phyloP scores from a whole-genome alignment of 2,329 filamentous ascomycete species.

The Fusarium veterinarium region DNA sequence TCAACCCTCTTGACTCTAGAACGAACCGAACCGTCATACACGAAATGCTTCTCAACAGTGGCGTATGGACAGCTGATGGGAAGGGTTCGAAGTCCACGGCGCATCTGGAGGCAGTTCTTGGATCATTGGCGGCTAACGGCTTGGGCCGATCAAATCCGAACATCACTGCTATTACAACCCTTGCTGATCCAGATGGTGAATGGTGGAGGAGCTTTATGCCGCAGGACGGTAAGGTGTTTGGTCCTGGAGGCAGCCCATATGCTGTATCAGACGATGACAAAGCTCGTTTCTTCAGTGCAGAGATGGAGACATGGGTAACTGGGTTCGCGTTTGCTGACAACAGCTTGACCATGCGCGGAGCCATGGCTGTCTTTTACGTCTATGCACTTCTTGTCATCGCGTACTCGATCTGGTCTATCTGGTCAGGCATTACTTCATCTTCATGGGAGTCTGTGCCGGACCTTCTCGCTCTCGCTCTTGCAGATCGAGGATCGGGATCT shows the following conservation, averaged over 20 bases:
- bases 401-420: constrained; percentile 13
- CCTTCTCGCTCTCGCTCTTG: constrained; percentile 10
- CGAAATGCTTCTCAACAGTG: constrained; percentile 34
- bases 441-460: constrained; percentile 23
- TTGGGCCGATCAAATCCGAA: constrained; percentile 23
- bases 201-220: constrained; percentile 41
- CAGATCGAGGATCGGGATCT: background rate
- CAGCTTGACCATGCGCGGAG: constrained; percentile 15
- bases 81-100: constrained; percentile 16
- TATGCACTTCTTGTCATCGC: constrained; percentile 1
- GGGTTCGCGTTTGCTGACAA: constrained; percentile 33
- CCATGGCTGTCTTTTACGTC: constrained; percentile 18
- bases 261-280: constrained; percentile 15
- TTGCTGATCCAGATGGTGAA: constrained; percentile 14
- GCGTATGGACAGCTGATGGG: constrained; percentile 20
- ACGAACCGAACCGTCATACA: constrained; percentile 24
- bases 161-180: constrained; percentile 5
- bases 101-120: constrained; percentile 32
- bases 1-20: constrained; percentile 19
- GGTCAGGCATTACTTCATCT: constrained; percentile 13
- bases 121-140: constrained; percentile 20
- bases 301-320: constrained; percentile 39
- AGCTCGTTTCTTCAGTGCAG: background rate
- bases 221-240: constrained; percentile 25
- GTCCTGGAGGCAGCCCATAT: constrained; percentile 30